Percentiles rank a stretch among this genome's conserved stretches.
Evolutionary conservation across 345 rosid species (phyloP).

Genomic region (Tarenaya hassleriana): DNA sequence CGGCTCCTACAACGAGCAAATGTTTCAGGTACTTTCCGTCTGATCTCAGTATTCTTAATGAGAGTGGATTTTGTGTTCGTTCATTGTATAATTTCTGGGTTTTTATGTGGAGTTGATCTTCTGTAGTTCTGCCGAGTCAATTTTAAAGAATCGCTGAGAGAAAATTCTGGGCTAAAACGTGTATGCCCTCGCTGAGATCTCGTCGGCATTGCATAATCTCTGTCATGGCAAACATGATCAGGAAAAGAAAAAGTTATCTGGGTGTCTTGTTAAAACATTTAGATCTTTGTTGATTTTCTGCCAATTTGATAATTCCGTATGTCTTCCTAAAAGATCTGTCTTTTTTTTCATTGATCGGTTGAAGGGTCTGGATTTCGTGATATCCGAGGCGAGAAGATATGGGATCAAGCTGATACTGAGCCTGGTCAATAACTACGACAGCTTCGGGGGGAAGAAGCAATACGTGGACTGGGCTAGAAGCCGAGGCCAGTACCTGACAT

Average conservation of each 20-base stretch:
- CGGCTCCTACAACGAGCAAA: conserved; percentile 65
- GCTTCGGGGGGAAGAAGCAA: conserved; percentile 82
- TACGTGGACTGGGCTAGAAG: conserved; percentile 76
- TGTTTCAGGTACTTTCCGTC: conserved; percentile 39
- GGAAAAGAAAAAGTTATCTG: no score
- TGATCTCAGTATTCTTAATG: not conserved
- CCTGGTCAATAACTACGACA: conserved; percentile 64
- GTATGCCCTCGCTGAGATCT: no score
- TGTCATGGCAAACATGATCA: no score
- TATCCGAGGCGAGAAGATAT: conserved; percentile 67
- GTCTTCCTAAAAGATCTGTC: not conserved
- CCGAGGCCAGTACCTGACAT: conserved; percentile 56
- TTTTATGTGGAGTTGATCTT: no score
- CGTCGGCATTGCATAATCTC: no score
- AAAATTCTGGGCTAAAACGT: no score
- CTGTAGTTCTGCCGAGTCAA: no score
- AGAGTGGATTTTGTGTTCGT: not conserved
- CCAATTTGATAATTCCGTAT: no score
- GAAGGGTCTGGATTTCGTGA: conserved; percentile 94
- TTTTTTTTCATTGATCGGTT: conserved; percentile 2
- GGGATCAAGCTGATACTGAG: conserved; percentile 72
- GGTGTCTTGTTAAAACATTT: no score
- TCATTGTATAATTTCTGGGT: no score
- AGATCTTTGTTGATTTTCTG: conserved; percentile 1
- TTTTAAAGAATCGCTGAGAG: no score